Evolutionary conservation across 345 rosid species (phyloP), one percentile per base, ranked within the genome.

Genomic region (Eutrema japonicum): DNA sequence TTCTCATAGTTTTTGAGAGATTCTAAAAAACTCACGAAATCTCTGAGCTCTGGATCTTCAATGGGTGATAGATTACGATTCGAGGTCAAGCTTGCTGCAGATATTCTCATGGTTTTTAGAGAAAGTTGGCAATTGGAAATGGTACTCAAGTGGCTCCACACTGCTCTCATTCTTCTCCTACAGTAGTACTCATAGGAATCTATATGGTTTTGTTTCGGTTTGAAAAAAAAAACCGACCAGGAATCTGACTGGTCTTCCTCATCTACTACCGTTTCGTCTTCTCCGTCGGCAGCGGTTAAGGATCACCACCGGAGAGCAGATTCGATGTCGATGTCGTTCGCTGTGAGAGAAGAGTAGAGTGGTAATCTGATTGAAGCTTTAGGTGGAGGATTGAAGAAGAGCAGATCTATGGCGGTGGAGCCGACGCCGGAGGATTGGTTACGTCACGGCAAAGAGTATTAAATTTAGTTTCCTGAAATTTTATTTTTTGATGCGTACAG

Each of bases 381-480:
- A 11, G 58, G 78, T 58, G 72, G 72, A 3, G 87, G 86, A 16
- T 66, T 93, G 76, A 90, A 78, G 89, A 93, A 93, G 82, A 90
- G 98, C 59, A 83, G 89, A 78, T 93, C 98, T 52, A 55, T 87
- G 72, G 58, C 33, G 81, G 82, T 46, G 59, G 60, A 69, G 53
- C 62, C 8, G 71, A 12, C 80, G 75, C 41, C 64, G 77, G 73
- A 7, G 73, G 76, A 12, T 64, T 77, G 7, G 49, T 71, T 51
- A 11, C 66, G 57, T 64, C 76, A 71, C 72, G 77, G 57, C 77
- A 71, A 66, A 38, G 64, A 50, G 72, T 71, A 35, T 59, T 77
- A n/a, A n/a, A 3, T 52, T 52, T 50, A 12, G 14, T 46, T 14
- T 54, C 13, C 18, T 5, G 11, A n/a, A 36, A 38, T 36, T 62